Evolutionary conservation across 305 asterid genomes (phyloP).

Genomic region (Fraxinus sp.): DNA sequence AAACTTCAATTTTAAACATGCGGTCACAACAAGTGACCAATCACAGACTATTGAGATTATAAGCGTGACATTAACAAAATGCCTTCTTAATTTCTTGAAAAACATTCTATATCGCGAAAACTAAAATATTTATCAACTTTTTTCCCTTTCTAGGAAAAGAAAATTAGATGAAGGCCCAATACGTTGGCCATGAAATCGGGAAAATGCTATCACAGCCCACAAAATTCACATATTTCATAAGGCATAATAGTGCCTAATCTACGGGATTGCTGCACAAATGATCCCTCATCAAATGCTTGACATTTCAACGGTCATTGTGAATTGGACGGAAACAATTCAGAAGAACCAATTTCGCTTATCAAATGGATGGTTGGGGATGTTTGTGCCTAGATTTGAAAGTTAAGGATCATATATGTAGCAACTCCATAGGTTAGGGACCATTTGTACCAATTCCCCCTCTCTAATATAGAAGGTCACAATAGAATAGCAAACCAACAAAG

Average conservation of each 20-base stretch:
- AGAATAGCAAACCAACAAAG: not conserved
- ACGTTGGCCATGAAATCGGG: not conserved
- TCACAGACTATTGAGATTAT: not conserved
- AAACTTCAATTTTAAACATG: not conserved
- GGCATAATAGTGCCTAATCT: not conserved
- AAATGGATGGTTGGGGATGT: not conserved
- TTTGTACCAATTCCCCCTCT: not conserved
- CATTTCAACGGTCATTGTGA: not conserved
- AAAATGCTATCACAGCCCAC: not conserved
- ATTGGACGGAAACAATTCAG: not conserved
- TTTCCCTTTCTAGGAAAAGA: not conserved
- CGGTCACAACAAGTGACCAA: not conserved
- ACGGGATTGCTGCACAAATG: not conserved
- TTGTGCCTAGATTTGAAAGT: not conserved
- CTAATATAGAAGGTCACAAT: not conserved
- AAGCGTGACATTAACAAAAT: not conserved
- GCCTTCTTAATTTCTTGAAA: not conserved
- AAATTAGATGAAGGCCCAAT: not conserved
- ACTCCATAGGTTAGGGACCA: not conserved
- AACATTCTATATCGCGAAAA: not conserved
- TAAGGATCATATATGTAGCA: not conserved
- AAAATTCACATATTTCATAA: not conserved
- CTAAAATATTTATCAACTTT: not conserved
- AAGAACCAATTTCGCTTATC: not conserved
- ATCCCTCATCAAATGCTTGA: not conserved